Conservation (phyloP, 257 asterid genomes). For the Jacaranda copaia region DNA sequence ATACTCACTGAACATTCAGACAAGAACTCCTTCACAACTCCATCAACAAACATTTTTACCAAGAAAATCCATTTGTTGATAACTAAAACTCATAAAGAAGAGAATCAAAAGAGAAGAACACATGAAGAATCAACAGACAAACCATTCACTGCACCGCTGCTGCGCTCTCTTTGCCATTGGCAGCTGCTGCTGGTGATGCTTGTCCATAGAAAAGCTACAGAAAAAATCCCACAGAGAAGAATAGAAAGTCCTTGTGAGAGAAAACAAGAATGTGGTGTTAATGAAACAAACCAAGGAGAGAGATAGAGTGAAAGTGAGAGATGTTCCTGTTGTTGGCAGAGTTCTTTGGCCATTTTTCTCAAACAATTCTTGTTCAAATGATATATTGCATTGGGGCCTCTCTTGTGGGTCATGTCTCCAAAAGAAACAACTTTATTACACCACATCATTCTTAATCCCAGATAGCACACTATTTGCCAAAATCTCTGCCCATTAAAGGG, state of each 20-base stretch:
- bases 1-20: background rate
- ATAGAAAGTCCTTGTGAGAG: slow-evolving; percentile 41
- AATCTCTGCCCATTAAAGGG: slow-evolving; percentile 47
- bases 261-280: slow-evolving; percentile 47
- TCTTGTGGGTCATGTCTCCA: slow-evolving; percentile 63
- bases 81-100: background rate
- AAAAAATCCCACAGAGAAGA: slow-evolving; percentile 36
- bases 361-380: slow-evolving; percentile 60
- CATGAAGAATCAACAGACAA: slow-evolving; percentile 31
- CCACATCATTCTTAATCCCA: slow-evolving; percentile 22
- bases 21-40: background rate
- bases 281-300: slow-evolving; percentile 43
- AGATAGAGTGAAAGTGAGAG: slow-evolving; percentile 48
- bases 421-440: slow-evolving; percentile 36
- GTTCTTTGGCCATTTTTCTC: slow-evolving; percentile 60
- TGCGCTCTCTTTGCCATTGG: slow-evolving; percentile 64
- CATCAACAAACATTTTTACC: background rate
- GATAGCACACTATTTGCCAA: slow-evolving; percentile 32
- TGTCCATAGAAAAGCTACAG: slow-evolving; percentile 59
- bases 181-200: slow-evolving; percentile 62
- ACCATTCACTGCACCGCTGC: slow-evolving; percentile 87
- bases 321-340: slow-evolving; percentile 45
- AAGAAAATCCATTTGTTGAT: background rate
- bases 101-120: background rate
- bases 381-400: slow-evolving; percentile 57